Conservation (phyloP, 1,284 basidiomycete genomes). For the Somion occarium region DNA sequence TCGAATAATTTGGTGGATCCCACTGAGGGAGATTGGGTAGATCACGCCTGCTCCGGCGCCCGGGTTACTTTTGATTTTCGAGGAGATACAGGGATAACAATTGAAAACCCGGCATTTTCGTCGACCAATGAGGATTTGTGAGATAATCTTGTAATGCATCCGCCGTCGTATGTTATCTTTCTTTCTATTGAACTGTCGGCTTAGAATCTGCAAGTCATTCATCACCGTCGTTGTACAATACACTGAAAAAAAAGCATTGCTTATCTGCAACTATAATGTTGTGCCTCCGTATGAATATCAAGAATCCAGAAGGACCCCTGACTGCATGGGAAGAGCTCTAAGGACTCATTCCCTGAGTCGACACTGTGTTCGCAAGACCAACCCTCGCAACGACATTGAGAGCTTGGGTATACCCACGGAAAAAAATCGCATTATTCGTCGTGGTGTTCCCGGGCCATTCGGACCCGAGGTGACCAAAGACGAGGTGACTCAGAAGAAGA, state of each 20-base stretch:
- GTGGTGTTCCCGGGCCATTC: slow-evolving; percentile 35
- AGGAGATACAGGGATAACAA: background rate
- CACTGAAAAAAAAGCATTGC: background rate
- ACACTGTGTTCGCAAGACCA: slow-evolving; percentile 53
- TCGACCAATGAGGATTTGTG: background rate
- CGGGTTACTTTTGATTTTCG: background rate
- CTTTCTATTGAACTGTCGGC: too few relatives aligned
- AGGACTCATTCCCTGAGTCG: too few relatives aligned
- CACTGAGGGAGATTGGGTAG: background rate
- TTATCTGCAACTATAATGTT: background rate
- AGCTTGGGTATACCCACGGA: slow-evolving; percentile 14
- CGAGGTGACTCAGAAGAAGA: slow-evolving; percentile 32
- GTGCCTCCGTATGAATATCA: too few relatives aligned
- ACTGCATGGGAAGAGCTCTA: too few relatives aligned
- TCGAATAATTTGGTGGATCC: background rate
- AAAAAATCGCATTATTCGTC: slow-evolving; percentile 26
- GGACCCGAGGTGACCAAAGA: slow-evolving; percentile 36
- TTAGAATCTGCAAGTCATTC: background rate
- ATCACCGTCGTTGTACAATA: background rate
- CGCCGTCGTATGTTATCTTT: too few relatives aligned
- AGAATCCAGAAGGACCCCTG: too few relatives aligned
- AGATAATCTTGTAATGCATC: too few relatives aligned
- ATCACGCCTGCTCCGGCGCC: background rate
- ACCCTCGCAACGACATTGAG: slow-evolving; percentile 45
- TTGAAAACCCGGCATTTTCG: background rate